Evolutionary conservation across 2,329 filamentous ascomycete genomes (phyloP), one percentile per base, ranked within the genome.

Genomic region (Mycogone perniciosa): DNA sequence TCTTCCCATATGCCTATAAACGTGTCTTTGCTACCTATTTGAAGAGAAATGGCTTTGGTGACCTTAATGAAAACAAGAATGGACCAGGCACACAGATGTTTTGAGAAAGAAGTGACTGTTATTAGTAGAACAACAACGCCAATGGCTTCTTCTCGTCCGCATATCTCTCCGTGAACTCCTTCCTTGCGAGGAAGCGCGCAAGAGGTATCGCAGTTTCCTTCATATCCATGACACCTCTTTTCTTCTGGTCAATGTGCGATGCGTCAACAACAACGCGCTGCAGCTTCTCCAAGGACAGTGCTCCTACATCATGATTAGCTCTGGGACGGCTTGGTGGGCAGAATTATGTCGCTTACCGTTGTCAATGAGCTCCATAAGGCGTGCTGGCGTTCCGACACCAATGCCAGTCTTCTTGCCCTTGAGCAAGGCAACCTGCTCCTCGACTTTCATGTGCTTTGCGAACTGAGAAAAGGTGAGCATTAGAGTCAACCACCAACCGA

Each of bases 371-470:
- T 95, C 91, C 47, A 81, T 83, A 38, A 99, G 71, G 44, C 93
- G 79, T 44, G 87, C 81, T 5, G 93, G 92, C 5, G 93, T 99
- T 4, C 93, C 93, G 10, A 96, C 89, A 3, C 87, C 91, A 56
- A 97, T 88, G 30, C 89, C 89, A 9, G 90, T 88, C 54, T 85
- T 84, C 58, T 71, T 75, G 48, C 71, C 76, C 61, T 86, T 78
- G 39, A 95, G 81, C 64, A 87, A 88, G 53, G 85, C 77, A 47
- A 91, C 82, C 33, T 91, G 88, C 61, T 97, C 92, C 48, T 88
- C 81, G 8, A 99, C 71, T 71, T 99, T 99, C 74, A 99, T 95
- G 67, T 99, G 93, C 69, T 99, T 99, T 31, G 93, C 92, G 68
- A 99, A 99, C 64, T 81, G 48, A 4, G 31, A 7, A 4, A 31